Percentiles rank a stretch among this genome's conserved stretches.
Evolutionary conservation across 495 filamentous ascomycete genomes (phyloP).

Genomic region (Talaromyces ruber): DNA sequence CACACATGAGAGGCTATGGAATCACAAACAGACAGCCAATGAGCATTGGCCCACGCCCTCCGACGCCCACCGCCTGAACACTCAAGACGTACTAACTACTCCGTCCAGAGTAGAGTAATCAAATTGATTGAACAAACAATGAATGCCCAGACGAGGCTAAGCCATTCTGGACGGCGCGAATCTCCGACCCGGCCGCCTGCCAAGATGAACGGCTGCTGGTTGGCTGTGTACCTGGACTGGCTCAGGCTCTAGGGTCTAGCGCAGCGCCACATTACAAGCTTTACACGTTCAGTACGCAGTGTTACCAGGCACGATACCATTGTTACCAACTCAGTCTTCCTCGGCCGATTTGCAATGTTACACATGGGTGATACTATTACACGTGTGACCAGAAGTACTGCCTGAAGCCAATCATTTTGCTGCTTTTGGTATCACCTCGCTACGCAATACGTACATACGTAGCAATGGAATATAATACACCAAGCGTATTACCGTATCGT

Average conservation of each 20-base stretch:
- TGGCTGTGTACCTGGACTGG: neutral
- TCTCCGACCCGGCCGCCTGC: neutral
- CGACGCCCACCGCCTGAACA: neutral
- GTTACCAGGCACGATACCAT: slow-evolving; percentile 6
- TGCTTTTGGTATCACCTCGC: neutral
- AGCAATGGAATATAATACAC: neutral
- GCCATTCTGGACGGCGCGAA: neutral
- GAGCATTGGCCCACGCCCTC: neutral
- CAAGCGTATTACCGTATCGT: neutral
- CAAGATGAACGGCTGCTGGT: neutral
- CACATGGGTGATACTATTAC: neutral
- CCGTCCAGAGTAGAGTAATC: no score
- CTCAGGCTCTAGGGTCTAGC: neutral
- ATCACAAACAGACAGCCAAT: neutral
- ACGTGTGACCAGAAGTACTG: neutral
- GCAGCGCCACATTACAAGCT: neutral
- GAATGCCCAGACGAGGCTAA: neutral
- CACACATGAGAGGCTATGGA: neutral
- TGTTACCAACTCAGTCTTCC: neutral
- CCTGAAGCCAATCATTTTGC: neutral
- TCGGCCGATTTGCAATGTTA: neutral
- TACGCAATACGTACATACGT: no score
- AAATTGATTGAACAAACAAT: no score
- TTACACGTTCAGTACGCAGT: neutral
- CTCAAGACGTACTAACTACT: no score